phyloP scores from a whole-genome alignment of 2,329 filamentous ascomycete species.

The Cercospora sesami region DNA sequence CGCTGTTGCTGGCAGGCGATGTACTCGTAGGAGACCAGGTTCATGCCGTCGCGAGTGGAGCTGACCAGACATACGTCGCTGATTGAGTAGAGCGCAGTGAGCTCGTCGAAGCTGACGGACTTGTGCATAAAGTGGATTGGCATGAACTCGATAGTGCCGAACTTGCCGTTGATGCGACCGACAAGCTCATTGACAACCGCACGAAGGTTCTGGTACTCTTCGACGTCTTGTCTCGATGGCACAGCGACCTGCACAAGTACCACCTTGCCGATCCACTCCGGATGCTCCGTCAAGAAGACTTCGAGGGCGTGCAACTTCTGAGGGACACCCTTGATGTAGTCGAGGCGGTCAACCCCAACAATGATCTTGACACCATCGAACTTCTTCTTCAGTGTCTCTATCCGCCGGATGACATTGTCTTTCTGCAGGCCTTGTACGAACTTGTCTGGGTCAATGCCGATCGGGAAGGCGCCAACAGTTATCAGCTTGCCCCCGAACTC shows the following conservation, averaged over 20 bases:
- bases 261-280: constrained; percentile 97
- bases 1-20: constrained; percentile 89
- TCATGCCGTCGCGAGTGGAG: constrained; percentile 98
- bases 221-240: constrained; percentile 90
- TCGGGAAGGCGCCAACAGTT: constrained; percentile 92
- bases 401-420: constrained; percentile 82
- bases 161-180: constrained; percentile 93
- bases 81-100: constrained; percentile 88
- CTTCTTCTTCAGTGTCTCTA: constrained; percentile 79
- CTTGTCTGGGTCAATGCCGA: constrained; percentile 96
- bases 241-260: constrained; percentile 95
- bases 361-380: constrained; percentile 96
- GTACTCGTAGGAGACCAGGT: constrained; percentile 96
- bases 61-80: constrained; percentile 91
- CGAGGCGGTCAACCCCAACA: constrained; percentile 91
- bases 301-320: constrained; percentile 96
- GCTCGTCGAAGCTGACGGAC: constrained; percentile 89
- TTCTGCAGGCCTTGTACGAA: constrained; percentile 87
- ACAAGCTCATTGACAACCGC: constrained; percentile 96
- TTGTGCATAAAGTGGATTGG: constrained; percentile 98
- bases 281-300: constrained; percentile 93
- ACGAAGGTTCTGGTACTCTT: constrained; percentile 95
- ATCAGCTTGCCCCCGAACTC: constrained; percentile 87
- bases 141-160: constrained; percentile 97
- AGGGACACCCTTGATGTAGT: constrained; percentile 98